Evolutionary conservation across 1,139 yeast species (phyloP), one percentile per base, ranked within the genome.

Genomic region (Debaryomycetaceae sp.): DNA sequence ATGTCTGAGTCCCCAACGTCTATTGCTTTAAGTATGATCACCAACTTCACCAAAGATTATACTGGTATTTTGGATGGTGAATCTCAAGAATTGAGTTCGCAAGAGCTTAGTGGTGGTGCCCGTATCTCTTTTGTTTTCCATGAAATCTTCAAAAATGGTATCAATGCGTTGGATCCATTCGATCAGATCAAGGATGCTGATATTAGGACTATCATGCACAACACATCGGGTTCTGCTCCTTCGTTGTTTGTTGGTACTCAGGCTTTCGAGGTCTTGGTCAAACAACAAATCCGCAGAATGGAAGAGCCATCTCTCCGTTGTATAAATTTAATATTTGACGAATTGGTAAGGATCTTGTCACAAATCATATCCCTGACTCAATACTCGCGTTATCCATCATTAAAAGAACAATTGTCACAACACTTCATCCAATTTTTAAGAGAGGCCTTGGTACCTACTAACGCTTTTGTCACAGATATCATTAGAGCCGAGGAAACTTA

Each of bases 141-240:
- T 61, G 98, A 92, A 68, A 86, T 92, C 44, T 92, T 83, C 72
- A 84, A 91, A 60, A 89, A 87, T 60, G 98, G 98, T 65, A 79
- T 92, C 45, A 81, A 81, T 58, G 87, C 98, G 0, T 73, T 92
- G 45, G 98, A 94, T 62, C 99, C 99, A 41, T 94, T 87, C 63
- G 98, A 92, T 60, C 96, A 91, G 63, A 91, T 92, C 56, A 91
- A 89, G 68, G 98, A 92, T 61, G 86, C 87, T 28, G 99, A 92
- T 61, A 94, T 94, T 53, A 82, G 98, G 65, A 92, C 98, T n/a
- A 91, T 92, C 44, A 84, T 85, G 91, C 88, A 91, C 70, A 92
- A 92, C 63, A 87, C 97, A 34, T 86, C 96, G 11, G 98, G 98
- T 58, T 85, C 97, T 14, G 88, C 97, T 1, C 98, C 98, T n/a